A percentile compares a stretch with the other conserved stretches of the same genome.
These are phyloP conservation scores for Royoungia palumana DNA, from an alignment of 768 basidiomycete genomes.

Conservation along the genomic window DNA sequence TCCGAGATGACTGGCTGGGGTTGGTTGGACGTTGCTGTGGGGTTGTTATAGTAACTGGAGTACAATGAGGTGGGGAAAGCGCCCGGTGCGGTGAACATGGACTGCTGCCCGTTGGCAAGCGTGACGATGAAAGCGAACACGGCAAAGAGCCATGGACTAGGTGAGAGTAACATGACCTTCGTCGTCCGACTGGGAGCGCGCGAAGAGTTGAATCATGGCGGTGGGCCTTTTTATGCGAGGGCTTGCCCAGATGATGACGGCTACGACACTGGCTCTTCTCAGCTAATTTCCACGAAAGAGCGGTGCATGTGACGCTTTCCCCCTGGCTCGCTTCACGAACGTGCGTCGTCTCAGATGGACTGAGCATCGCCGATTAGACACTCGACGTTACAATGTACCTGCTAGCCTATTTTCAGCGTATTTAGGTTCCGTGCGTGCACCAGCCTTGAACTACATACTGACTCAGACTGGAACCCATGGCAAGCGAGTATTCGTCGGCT, in stretches of 20 bases:
- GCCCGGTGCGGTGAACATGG: constrained; percentile 53
- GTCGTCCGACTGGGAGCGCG: not conserved
- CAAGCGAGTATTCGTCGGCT: no score
- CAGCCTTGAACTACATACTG: no score
- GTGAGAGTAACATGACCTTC: constrained; percentile 15
- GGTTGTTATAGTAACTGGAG: constrained; percentile 65
- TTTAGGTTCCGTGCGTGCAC: no score
- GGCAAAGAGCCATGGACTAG: not conserved
- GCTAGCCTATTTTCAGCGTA: no score
- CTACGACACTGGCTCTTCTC: not conserved
- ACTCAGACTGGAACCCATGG: no score
- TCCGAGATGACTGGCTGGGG: constrained; percentile 77
- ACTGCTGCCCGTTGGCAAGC: constrained; percentile 11
- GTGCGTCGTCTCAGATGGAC: constrained; percentile 9
- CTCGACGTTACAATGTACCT: no score
- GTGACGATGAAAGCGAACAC: constrained; percentile 5
- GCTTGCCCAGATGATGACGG: no score
- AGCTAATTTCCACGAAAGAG: constrained; percentile 7
- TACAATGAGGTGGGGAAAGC: constrained; percentile 64
- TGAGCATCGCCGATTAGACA: no score
- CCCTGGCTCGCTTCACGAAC: constrained; percentile 13
- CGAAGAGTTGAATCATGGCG: not conserved
- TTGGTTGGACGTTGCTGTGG: constrained; percentile 68
- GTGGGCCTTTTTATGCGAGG: constrained; percentile 10
- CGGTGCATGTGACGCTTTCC: not conserved